Evolutionary conservation across 208 protist species (phyloP).

Genomic region (Leishmania braziliensis): DNA sequence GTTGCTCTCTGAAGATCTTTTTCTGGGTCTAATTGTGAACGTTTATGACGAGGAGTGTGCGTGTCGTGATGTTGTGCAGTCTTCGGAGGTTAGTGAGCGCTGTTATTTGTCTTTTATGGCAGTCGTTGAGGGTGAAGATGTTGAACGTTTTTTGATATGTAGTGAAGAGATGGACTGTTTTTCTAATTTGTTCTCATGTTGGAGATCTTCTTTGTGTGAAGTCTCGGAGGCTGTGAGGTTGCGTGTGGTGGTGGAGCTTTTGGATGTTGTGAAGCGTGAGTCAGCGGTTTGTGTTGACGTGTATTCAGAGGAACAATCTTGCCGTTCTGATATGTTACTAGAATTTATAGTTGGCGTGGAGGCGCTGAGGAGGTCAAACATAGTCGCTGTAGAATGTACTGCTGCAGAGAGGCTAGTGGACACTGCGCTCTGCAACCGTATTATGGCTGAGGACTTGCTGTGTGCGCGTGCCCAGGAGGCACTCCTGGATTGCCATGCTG

Average conservation of each 20-base stretch:
- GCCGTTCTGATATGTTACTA: background rate
- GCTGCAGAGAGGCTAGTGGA: background rate
- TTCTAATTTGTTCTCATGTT: background rate
- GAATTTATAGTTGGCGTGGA: background rate
- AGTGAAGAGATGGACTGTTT: background rate
- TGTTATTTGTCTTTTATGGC: no score
- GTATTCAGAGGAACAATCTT: background rate
- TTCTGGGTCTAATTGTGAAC: no score
- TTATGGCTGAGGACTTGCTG: background rate
- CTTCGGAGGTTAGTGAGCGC: no score
- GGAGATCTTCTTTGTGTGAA: background rate
- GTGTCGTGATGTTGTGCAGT: no score
- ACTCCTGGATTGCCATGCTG: background rate
- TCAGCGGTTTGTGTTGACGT: background rate
- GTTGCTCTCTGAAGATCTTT: background rate
- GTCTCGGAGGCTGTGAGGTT: background rate
- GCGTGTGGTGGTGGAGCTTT: background rate
- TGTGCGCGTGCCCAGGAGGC: background rate
- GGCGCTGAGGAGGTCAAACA: background rate
- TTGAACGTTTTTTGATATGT: background rate
- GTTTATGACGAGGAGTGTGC: no score
- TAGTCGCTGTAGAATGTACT: background rate
- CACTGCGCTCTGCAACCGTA: background rate
- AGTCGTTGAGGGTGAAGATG: background rate
- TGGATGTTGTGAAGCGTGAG: background rate